A percentile compares a stretch with the other conserved stretches of the same genome.
Conservation (phyloP, 805 yeast species). For the Lipomyces chichibuensis region DNA sequence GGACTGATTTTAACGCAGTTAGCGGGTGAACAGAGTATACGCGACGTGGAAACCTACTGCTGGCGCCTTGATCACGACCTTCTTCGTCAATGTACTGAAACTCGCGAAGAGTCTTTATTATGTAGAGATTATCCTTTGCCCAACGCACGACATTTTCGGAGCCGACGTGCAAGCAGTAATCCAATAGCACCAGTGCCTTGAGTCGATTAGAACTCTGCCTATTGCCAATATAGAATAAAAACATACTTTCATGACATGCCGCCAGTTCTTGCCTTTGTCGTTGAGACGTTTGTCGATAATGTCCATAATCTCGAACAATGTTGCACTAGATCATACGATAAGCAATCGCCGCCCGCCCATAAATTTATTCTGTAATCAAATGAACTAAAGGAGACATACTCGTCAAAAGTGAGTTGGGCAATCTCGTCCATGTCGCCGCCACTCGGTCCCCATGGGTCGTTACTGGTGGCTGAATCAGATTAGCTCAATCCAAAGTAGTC, state of each 20-base stretch:
- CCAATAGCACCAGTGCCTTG: constrained; percentile 75
- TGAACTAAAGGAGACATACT: constrained; percentile 39
- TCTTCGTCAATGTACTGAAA: constrained; percentile 78
- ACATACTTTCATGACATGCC: constrained; percentile 80
- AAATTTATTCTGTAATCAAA: neutral
- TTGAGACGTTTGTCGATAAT: constrained; percentile 89
- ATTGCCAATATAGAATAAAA: neutral
- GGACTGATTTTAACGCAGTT: constrained; percentile 41
- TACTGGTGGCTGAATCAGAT: constrained; percentile 67
- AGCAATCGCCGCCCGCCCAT: neutral
- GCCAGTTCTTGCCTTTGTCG: constrained; percentile 96
- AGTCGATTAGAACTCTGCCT: neutral
- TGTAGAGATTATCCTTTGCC: constrained; percentile 86
- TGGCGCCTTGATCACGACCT: constrained; percentile 82
- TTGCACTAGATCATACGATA: constrained; percentile 48
- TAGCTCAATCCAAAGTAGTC: neutral
- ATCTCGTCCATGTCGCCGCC: constrained; percentile 81
- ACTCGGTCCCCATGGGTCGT: constrained; percentile 81
- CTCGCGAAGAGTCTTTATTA: constrained; percentile 87
- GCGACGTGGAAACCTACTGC: constrained; percentile 43
- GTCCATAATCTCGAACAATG: constrained; percentile 88
- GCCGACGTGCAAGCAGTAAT: constrained; percentile 82
- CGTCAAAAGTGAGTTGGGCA: constrained; percentile 70
- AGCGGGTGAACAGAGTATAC: neutral
- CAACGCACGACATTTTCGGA: constrained; percentile 87